These are phyloP conservation scores for Scedosporium aurantiacum DNA, from an alignment of 2,329 filamentous ascomycete species.

Conservation along the genomic window DNA sequence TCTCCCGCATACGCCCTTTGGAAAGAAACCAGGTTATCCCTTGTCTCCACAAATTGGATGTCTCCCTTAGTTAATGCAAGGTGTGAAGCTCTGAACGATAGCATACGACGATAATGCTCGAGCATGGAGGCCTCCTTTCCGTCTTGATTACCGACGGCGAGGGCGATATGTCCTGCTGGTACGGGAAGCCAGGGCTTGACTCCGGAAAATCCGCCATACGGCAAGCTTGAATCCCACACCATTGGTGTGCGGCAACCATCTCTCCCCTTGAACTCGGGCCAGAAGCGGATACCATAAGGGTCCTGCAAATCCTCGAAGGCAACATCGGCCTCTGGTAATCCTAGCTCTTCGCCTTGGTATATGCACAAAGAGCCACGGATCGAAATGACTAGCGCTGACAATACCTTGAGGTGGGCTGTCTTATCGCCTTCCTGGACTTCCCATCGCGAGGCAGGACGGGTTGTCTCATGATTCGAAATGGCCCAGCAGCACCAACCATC, in stretches of 20 bases:
- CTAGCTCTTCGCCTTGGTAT: neutral
- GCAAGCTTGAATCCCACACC: neutral
- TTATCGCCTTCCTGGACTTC: neutral
- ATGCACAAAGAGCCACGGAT: neutral
- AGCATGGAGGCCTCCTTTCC: neutral
- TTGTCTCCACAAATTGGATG: neutral
- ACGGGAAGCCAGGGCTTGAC: neutral
- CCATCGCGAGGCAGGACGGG: neutral
- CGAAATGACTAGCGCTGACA: neutral
- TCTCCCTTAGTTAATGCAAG: neutral
- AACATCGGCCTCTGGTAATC: neutral
- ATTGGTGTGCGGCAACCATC: neutral
- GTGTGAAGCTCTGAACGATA: neutral
- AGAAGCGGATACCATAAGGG: neutral
- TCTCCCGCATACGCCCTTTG: neutral
- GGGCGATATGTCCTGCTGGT: neutral
- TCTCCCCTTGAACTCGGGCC: neutral
- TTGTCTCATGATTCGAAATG: neutral
- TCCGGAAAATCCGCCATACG: neutral
- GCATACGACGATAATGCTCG: neutral
- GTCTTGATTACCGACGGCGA: neutral
- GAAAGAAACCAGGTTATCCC: neutral
- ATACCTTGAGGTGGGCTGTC: neutral
- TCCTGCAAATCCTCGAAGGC: neutral
- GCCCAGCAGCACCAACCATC: constrained; percentile 1